Percentiles rank a stretch among this genome's conserved stretches.
phyloP scores from a whole-genome alignment of 2,329 filamentous ascomycete species.

The Trichoderma aggressivum region DNA sequence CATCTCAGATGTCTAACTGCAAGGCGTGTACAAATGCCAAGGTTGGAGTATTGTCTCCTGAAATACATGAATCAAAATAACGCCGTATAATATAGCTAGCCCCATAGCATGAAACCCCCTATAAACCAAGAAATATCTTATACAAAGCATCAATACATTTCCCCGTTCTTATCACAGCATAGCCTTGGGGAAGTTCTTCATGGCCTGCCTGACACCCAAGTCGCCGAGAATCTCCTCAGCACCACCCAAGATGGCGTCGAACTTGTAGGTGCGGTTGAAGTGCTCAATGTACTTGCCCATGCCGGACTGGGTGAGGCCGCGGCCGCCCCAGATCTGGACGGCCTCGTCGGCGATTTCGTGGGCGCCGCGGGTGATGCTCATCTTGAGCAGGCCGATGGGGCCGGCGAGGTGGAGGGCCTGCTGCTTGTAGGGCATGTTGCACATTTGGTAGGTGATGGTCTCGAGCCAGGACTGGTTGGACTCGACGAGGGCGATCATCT shows the following conservation, averaged over 20 bases:
- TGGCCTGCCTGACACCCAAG: conserved; percentile 76
- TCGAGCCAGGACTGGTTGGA: conserved; percentile 85
- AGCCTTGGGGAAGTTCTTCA: conserved; percentile 80
- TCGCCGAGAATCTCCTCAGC: conserved; percentile 81
- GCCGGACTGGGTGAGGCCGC: conserved; percentile 73
- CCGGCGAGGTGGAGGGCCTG: conserved; percentile 74
- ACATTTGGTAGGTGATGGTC: conserved; percentile 83
- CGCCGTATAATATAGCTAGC: neutral
- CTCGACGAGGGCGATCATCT: conserved; percentile 81
- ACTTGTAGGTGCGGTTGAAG: conserved; percentile 83
- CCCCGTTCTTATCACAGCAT: conserved; percentile 57
- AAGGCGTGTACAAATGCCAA: neutral
- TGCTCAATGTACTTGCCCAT: conserved; percentile 83
- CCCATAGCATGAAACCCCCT: neutral
- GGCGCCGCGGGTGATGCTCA: conserved; percentile 69
- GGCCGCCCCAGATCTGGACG: conserved; percentile 81
- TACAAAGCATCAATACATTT: neutral
- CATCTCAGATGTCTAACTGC: neutral
- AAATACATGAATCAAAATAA: neutral
- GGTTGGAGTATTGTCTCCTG: neutral
- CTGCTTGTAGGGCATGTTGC: conserved; percentile 74
- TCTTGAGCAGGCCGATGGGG: conserved; percentile 79
- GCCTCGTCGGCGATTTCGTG: conserved; percentile 82
- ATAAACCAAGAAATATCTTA: neutral
- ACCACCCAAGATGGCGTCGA: conserved; percentile 72